Evolutionary conservation across 306 rosid species (phyloP).

Genomic region (Arachis hypogaea): DNA sequence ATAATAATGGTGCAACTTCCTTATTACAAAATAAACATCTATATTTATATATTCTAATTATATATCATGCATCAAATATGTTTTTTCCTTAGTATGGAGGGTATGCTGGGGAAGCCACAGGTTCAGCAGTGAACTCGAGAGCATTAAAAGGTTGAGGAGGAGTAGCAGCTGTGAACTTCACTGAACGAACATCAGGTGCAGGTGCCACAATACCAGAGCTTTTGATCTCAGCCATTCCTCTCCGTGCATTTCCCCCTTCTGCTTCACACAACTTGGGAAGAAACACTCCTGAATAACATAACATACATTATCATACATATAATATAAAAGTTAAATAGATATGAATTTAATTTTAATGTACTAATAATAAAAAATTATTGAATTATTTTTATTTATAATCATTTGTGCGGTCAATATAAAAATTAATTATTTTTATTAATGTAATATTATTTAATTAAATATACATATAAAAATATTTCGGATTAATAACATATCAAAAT

Average conservation of each 20-base stretch:
- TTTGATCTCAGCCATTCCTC: constrained; percentile 71
- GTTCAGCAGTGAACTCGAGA: constrained; percentile 21
- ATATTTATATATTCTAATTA: too few relatives aligned
- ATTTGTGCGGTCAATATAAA: too few relatives aligned
- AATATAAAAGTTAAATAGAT: too few relatives aligned
- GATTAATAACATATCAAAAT: too few relatives aligned
- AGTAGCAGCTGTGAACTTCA: constrained; percentile 22
- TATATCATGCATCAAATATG: neutral
- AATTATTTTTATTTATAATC: too few relatives aligned
- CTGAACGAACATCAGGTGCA: constrained; percentile 51
- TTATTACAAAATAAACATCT: too few relatives aligned
- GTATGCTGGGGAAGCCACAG: constrained; percentile 39
- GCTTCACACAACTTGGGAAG: constrained; percentile 83
- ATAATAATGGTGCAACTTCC: neutral
- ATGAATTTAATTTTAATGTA: too few relatives aligned
- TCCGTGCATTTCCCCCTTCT: constrained; percentile 49
- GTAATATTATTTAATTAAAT: too few relatives aligned
- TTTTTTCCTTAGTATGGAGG: constrained; percentile 35
- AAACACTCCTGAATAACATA: constrained; percentile 62
- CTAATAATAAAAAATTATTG: too few relatives aligned
- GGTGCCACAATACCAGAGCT: constrained; percentile 78
- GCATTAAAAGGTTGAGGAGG: constrained; percentile 29
- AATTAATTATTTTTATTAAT: too few relatives aligned
- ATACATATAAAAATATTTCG: too few relatives aligned
- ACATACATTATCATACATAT: too few relatives aligned